Base-by-base conservation (phyloP, 1,284 basidiomycete genomes). In the Ganoderma lingzhi region DNA sequence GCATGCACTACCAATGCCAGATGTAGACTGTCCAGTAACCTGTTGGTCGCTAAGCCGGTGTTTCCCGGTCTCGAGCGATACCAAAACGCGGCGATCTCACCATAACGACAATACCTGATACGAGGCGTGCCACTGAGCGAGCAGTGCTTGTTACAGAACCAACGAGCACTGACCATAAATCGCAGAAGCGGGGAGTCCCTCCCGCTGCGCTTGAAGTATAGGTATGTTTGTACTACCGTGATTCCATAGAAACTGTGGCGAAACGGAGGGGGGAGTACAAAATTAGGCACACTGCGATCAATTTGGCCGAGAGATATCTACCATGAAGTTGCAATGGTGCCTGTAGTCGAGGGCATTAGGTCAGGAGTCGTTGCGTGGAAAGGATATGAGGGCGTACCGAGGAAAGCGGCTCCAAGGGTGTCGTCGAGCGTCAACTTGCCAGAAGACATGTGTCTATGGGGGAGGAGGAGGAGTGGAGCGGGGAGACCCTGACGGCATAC, bases 201-300 rank as follows among this genome's bases (percentile, higher is more conserved):
- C n/a, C 64, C 59, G n/a, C 67, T 67, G 30, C 71, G 72, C 56
- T 69, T 71, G 64, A 68, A 78, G 67, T 77, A 78, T 30, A 73
- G 71, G 60, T 71, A 75, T 9, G 74, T 74, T 55, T 78, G 77
- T 1, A 77, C 64, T 28, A 73, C 69, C 1, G 73, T 77, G 42
- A 76, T 69, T 1, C 77, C 77, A 59, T 75, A 78, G 28, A 78
- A 65, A 35, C 77, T 78, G 48, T 6, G 30, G 9, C 1, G 30
- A 3, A 12, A 62, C 1, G 30, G 2, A 12, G 62, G 9, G 64
- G 44, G 6, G 1, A 1, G 19, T 4, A 28, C 48, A 28, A 1
- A 28, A 1, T 8, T 23, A 39, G 35, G 9, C 17, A 3, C 8
- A 41, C 23, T n/a, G 1, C 3, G 30, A 35, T 35, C 15, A 32